These are phyloP conservation scores for Boletus rubroflammeus DNA, from an alignment of 768 basidiomycete genomes.

Conservation along the genomic window DNA sequence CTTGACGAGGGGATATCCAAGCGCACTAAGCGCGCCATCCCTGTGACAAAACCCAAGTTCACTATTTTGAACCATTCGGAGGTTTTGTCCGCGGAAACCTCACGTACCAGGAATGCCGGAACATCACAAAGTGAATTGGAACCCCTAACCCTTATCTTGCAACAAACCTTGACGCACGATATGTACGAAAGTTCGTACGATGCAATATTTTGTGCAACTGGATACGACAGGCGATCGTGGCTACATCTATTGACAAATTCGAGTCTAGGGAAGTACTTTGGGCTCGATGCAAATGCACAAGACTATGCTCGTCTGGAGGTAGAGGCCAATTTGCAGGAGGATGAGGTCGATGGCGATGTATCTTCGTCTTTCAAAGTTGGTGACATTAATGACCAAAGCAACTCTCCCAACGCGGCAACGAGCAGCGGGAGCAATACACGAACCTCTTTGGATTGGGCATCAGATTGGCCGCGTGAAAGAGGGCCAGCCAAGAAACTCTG, in stretches of 20 bases:
- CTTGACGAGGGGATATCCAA: constrained; percentile 41
- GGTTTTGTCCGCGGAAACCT: constrained; percentile 30
- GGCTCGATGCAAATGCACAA: constrained; percentile 20
- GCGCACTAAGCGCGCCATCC: constrained; percentile 24
- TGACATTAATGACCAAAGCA: background rate
- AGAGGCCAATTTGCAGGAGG: constrained; percentile 1
- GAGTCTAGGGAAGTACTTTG: constrained; percentile 36
- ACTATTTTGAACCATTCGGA: constrained; percentile 38
- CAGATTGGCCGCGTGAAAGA: constrained; percentile 23
- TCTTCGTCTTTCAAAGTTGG: constrained; percentile 4
- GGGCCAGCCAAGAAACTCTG: constrained; percentile 13
- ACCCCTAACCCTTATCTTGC: constrained; percentile 29
- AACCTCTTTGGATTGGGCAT: constrained; percentile 14
- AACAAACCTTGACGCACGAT: constrained; percentile 36
- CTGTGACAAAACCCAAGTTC: constrained; percentile 27
- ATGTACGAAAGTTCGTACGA: constrained; percentile 39
- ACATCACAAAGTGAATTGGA: background rate
- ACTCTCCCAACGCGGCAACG: background rate
- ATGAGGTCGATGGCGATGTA: background rate
- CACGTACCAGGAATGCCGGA: background rate
- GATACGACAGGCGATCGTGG: constrained; percentile 51
- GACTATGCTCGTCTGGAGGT: constrained; percentile 9
- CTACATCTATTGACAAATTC: constrained; percentile 40
- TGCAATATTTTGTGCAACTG: constrained; percentile 49
- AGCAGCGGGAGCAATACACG: constrained; percentile 11